Base-by-base conservation (phyloP, 352 stramenopile species). In the Phytophthora sojae region DNA sequence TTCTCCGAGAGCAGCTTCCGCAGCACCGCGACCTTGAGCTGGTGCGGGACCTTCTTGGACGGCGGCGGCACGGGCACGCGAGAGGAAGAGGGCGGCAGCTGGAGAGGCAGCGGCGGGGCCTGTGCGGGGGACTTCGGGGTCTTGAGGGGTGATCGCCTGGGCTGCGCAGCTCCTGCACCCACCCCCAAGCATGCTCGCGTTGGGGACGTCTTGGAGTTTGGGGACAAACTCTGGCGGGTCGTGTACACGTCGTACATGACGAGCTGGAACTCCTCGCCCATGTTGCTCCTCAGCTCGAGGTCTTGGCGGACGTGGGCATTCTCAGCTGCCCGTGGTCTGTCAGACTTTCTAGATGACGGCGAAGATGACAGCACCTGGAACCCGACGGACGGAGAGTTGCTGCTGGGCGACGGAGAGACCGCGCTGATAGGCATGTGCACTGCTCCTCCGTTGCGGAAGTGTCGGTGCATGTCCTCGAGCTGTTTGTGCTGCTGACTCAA, bases 161-260 rank as follows among this genome's bases (percentile, higher is more conserved):
- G 6, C 14, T 30, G 44, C n/a, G 37, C 14, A 35, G 30, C 37
- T 9, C 15, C 12, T 45, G 37, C 15, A 0, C 15, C 12, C 5
- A n/a, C 35, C 47, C 35, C 45, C 32, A 55, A 3, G 6, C 12
- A 26, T 54, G 44, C 14, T 25, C 58, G 32, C 19, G 37, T 21
- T 26, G 64, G 52, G 12, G 64, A 57, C 50, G 64, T 64, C 50
- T 69, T 64, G 1, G 29, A 32, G 19, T 21, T 55, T 12, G 49
- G 55, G 4, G 61, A 68, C 7, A 72, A 23, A 6, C 52, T 81
- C 12, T 69, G 51, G 6, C 53, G 71, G 12, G 77, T 74, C 0
- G 71, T 70, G 72, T 86, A 89, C 67, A 88, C 84, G 45, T 92
- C 85, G 45, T 78, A 75, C 80, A 91, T 91, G 50, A 83, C 80